phyloP scores from a whole-genome alignment of 768 basidiomycete species.

The Suillus discolor region DNA sequence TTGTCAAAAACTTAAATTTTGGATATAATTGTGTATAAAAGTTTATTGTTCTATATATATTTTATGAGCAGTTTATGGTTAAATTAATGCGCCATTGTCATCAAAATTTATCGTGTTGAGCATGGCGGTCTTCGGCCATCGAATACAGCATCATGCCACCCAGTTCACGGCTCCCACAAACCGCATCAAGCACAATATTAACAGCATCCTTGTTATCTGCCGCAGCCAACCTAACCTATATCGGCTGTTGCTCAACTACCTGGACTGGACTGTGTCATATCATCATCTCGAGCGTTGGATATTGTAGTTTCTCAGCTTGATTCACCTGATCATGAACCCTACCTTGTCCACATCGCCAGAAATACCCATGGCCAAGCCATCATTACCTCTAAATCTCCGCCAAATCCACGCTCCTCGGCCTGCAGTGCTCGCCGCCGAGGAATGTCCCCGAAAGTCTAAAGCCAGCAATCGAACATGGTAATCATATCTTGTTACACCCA shows the following conservation, averaged over 20 bases:
- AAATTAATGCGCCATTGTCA: constrained; percentile 13
- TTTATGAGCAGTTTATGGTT: neutral
- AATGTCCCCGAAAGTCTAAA: constrained; percentile 10
- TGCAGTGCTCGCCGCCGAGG: constrained; percentile 12
- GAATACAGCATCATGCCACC: constrained; percentile 9
- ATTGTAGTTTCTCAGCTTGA: constrained; percentile 10
- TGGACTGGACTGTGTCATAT: no score
- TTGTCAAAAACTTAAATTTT: neutral
- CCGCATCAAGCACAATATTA: constrained; percentile 1
- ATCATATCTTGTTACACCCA: constrained; percentile 7
- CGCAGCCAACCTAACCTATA: neutral
- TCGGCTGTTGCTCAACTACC: neutral
- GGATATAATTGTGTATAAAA: constrained; percentile 6
- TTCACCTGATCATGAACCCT: constrained; percentile 7
- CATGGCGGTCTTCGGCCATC: constrained; percentile 6
- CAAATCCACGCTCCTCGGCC: constrained; percentile 17
- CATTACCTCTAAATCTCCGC: constrained; percentile 15
- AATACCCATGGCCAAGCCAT: constrained; percentile 14
- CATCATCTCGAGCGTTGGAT: no score
- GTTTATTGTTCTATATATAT: constrained; percentile 9
- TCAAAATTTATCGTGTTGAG: constrained; percentile 6
- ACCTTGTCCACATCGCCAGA: constrained; percentile 1
- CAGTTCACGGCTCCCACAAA: neutral
- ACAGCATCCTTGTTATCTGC: constrained; percentile 2
- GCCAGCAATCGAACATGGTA: neutral